phyloP scores from a whole-genome alignment of 371 early-diverging fungal species.

The Umbelopsis sp. region DNA sequence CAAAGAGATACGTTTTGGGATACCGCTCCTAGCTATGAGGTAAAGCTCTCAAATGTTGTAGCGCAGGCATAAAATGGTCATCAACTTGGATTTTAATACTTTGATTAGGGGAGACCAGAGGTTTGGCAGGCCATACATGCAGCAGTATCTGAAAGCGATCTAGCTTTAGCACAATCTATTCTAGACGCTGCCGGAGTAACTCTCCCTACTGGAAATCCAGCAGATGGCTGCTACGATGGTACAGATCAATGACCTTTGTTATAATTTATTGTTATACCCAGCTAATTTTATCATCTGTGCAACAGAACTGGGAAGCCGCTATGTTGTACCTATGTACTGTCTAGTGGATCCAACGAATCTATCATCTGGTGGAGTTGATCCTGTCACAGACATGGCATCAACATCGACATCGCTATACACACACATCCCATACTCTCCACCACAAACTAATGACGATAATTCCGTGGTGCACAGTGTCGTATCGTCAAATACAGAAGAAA shows the following conservation, averaged over 20 bases:
- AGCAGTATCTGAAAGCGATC: constrained; percentile 49
- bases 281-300: not conserved
- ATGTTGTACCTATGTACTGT: constrained; percentile 69
- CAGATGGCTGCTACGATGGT: constrained; percentile 77
- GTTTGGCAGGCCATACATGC: constrained; percentile 75
- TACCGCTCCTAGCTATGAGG: constrained; percentile 71
- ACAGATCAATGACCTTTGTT: constrained; percentile 1
- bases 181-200: constrained; percentile 65
- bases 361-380: constrained; percentile 22
- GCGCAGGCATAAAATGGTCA: not conserved
- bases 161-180: constrained; percentile 61
- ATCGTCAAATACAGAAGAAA: not conserved
- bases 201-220: constrained; percentile 70
- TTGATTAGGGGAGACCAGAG: constrained; percentile 60
- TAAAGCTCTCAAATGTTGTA: constrained; percentile 23
- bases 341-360: constrained; percentile 66
- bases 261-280: not conserved
- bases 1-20: constrained; percentile 76
- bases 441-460: not conserved
- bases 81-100: not conserved
- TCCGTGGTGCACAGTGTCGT: not conserved
- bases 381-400: constrained; percentile 5
- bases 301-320: constrained; percentile 66
- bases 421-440: not conserved
- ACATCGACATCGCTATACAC: not conserved